phyloP scores from a whole-genome alignment of 1,284 basidiomycete genomes.

The Sanghuangporus sanghuang region DNA sequence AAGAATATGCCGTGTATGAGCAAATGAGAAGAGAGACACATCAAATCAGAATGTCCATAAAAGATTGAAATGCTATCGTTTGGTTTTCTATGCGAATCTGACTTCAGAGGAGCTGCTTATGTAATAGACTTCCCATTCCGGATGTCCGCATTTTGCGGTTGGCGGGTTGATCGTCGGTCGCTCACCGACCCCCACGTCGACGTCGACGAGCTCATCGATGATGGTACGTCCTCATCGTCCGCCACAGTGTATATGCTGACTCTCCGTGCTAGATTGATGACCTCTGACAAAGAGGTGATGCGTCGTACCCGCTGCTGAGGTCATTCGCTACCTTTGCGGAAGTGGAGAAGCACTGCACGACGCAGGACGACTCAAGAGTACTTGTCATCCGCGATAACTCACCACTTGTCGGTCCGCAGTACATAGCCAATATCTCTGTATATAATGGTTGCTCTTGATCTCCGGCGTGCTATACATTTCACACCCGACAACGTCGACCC shows the following conservation, averaged over 20 bases:
- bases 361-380: not conserved
- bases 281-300: not conserved
- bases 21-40: no score
- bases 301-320: not conserved
- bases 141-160: not conserved
- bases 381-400: not conserved
- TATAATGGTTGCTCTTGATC: not conserved
- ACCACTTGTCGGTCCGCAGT: not conserved
- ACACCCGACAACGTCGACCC: not conserved
- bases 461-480: not conserved
- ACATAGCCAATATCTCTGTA: not conserved
- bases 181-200: not conserved
- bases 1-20: no score
- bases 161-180: not conserved
- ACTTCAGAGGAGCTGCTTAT: not conserved
- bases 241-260: not conserved
- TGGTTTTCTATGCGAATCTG: no score
- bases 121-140: not conserved
- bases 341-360: not conserved
- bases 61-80: no score
- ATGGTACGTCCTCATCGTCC: not conserved
- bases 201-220: not conserved
- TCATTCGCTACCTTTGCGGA: slow-evolving; percentile 1
- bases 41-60: no score
- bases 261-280: not conserved